Percentiles rank a stretch among this genome's conserved stretches.
These are phyloP conservation scores for Lunasporangiospora selenospora DNA, from an alignment of 192 early-diverging fungal species.

Conservation along the genomic window DNA sequence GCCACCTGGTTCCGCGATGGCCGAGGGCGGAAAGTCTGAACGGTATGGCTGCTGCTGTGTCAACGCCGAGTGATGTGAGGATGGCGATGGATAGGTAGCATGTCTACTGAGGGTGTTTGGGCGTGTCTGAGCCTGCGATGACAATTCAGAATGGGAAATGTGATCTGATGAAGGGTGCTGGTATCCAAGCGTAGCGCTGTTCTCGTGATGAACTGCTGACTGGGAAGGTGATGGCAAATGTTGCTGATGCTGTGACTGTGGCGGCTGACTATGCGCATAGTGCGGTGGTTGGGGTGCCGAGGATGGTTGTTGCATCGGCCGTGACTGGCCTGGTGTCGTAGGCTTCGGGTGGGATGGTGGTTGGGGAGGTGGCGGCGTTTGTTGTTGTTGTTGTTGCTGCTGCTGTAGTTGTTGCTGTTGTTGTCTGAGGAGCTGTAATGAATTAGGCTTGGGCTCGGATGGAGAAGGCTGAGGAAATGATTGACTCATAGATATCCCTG, in stretches of 20 bases:
- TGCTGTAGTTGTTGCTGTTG: constrained; percentile 15
- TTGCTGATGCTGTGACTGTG: background rate
- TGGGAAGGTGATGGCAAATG: background rate
- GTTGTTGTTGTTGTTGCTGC: constrained; percentile 2
- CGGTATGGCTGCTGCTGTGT: too few relatives aligned
- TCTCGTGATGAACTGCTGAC: background rate
- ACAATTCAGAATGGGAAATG: background rate
- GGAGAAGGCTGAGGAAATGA: constrained; percentile 17
- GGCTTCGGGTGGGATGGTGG: too few relatives aligned
- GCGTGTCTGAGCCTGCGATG: background rate
- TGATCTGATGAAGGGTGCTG: background rate
- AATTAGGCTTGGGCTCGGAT: constrained; percentile 20
- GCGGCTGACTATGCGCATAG: background rate
- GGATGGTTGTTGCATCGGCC: too few relatives aligned
- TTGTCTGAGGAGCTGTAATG: constrained; percentile 20
- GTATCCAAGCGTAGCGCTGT: background rate
- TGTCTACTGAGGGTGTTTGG: too few relatives aligned
- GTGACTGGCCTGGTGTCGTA: too few relatives aligned
- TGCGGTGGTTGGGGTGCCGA: background rate
- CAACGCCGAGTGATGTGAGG: too few relatives aligned
- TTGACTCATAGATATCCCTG: background rate
- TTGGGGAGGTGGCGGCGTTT: too few relatives aligned
- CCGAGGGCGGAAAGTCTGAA: too few relatives aligned
- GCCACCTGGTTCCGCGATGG: too few relatives aligned
- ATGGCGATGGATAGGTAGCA: too few relatives aligned